Conservation (phyloP, 805 yeast species). For the Wickerhamiella sorbophila region DNA sequence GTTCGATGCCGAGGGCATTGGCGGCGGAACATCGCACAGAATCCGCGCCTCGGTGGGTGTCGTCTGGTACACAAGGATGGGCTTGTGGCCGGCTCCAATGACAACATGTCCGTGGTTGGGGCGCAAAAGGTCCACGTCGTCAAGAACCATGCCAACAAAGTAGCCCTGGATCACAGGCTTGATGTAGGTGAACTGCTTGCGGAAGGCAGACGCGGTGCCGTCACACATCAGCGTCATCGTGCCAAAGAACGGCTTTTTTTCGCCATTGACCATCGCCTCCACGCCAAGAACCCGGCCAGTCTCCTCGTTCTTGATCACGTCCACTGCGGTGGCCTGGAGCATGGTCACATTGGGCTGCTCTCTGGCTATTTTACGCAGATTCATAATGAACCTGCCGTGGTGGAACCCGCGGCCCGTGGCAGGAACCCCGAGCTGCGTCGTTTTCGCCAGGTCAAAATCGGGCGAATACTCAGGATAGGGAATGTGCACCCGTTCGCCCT, state of each 20-base stretch:
- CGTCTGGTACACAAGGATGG: constrained; percentile 78
- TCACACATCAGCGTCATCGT: constrained; percentile 70
- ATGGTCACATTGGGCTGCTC: constrained; percentile 61
- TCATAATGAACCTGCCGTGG: constrained; percentile 76
- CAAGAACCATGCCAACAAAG: constrained; percentile 70
- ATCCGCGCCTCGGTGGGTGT: constrained; percentile 73
- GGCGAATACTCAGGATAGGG: constrained; percentile 41
- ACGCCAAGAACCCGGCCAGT: constrained; percentile 60
- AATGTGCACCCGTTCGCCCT: constrained; percentile 41
- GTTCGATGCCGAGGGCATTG: constrained; percentile 49
- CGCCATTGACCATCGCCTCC: constrained; percentile 25
- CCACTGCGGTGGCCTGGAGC: constrained; percentile 71
- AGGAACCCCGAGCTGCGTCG: constrained; percentile 7
- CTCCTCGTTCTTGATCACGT: constrained; percentile 39
- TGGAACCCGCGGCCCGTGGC: constrained; percentile 77
- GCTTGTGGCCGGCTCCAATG: constrained; percentile 64
- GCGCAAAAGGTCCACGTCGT: constrained; percentile 60
- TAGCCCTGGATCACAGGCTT: constrained; percentile 64
- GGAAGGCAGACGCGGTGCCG: constrained; percentile 86
- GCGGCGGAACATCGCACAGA: constrained; percentile 72
- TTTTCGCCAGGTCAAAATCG: constrained; percentile 6
- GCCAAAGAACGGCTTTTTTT: constrained; percentile 32
- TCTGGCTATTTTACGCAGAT: constrained; percentile 57
- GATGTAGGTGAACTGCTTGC: constrained; percentile 54
- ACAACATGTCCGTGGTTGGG: constrained; percentile 80